phyloP scores from a whole-genome alignment of 805 yeast species.

The Candida boidinii region DNA sequence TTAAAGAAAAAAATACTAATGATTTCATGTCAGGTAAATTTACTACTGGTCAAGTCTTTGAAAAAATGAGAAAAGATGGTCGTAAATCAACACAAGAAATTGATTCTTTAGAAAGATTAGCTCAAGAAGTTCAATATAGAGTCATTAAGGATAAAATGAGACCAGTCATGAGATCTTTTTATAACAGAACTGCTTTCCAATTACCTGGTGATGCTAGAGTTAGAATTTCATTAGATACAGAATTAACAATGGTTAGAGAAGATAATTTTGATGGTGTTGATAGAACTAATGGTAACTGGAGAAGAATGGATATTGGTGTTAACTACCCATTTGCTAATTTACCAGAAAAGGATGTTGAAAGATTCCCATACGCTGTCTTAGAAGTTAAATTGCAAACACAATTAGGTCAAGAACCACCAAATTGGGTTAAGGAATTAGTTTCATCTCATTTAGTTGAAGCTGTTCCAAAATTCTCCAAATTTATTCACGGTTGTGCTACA shows the following conservation, averaged over 20 bases:
- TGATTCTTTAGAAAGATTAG: slow-evolving; percentile 85
- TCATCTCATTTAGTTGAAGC: slow-evolving; percentile 94
- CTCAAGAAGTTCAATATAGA: slow-evolving; percentile 87
- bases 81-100: slow-evolving; percentile 82
- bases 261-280: slow-evolving; percentile 92
- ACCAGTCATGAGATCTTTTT: slow-evolving; percentile 93
- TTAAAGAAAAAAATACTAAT: slow-evolving; percentile 87
- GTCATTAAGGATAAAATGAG: slow-evolving; percentile 75
- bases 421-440: slow-evolving; percentile 91
- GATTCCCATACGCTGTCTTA: slow-evolving; percentile 95
- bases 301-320: slow-evolving; percentile 97
- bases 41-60: slow-evolving; percentile 85
- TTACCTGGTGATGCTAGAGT: slow-evolving; percentile 99
- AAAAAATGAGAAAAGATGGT: slow-evolving; percentile 87
- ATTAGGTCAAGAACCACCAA: slow-evolving; percentile 97
- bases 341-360: slow-evolving; percentile 74
- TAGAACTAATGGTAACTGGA: slow-evolving; percentile 91
- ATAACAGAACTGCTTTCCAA: slow-evolving; percentile 98
- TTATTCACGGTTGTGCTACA: slow-evolving; percentile 95
- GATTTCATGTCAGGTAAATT: slow-evolving; percentile 74
- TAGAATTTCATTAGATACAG: slow-evolving; percentile 95
- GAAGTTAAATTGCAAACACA: slow-evolving; percentile 98
- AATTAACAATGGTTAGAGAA: slow-evolving; percentile 94
- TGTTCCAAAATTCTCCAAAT: slow-evolving; percentile 95
- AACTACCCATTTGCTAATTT: slow-evolving; percentile 91